phyloP scores from a whole-genome alignment of 1,139 yeast species.

The Candida neerlandica region DNA sequence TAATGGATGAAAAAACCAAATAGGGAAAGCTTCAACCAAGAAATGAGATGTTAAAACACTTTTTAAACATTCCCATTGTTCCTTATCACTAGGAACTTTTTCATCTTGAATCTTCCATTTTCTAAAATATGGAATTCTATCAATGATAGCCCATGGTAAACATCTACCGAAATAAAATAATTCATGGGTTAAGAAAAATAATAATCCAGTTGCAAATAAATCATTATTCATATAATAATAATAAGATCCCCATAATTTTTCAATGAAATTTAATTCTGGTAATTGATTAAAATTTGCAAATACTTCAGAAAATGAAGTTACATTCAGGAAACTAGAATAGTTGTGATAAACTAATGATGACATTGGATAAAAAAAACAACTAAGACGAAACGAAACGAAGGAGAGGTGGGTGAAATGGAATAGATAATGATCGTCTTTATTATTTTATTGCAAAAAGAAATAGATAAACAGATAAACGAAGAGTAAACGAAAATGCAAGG shows the following conservation, averaged over 20 bases:
- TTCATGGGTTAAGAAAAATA: constrained; percentile 77
- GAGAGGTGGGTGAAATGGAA: background rate
- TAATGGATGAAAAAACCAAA: constrained; percentile 93
- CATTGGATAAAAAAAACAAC: background rate
- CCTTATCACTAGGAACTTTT: constrained; percentile 60
- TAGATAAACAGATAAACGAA: background rate
- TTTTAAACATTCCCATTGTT: constrained; percentile 91
- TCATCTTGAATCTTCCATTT: constrained; percentile 73
- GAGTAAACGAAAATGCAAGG: background rate
- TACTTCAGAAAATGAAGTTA: constrained; percentile 40
- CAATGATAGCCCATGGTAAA: constrained; percentile 82
- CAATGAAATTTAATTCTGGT: constrained; percentile 33
- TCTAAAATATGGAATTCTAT: constrained; percentile 72
- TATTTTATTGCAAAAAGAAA: background rate
- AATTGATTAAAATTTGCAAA: constrained; percentile 39
- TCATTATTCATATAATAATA: constrained; percentile 76
- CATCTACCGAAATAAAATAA: constrained; percentile 81
- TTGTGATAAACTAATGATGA: constrained; percentile 37
- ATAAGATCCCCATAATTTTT: constrained; percentile 77
- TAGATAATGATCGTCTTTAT: background rate
- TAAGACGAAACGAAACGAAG: background rate
- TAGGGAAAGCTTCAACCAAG: constrained; percentile 90
- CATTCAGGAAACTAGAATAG: constrained; percentile 42
- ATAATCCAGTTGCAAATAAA: constrained; percentile 77
- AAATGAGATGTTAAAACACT: constrained; percentile 83